phyloP scores from a whole-genome alignment of 1,139 yeast species.

The Zhuliangozyma blackwelliae region DNA sequence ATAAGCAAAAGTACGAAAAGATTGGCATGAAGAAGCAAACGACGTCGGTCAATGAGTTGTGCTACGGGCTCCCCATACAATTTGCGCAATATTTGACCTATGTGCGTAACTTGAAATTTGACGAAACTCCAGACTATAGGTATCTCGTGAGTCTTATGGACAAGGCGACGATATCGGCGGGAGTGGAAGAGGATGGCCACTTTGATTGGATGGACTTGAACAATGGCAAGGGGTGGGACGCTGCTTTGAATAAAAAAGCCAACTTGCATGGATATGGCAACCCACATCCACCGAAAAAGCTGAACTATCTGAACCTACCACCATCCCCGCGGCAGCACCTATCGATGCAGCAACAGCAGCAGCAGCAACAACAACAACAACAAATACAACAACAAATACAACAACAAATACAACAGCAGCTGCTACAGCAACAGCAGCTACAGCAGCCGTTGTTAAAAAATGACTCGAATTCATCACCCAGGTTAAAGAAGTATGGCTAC shows the following conservation, averaged over 20 bases:
- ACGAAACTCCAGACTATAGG: conserved; percentile 92
- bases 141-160: conserved; percentile 74
- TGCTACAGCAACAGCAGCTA: conserved; percentile 13
- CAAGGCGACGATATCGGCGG: conserved; percentile 65
- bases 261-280: conserved; percentile 89
- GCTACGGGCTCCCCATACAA: conserved; percentile 81
- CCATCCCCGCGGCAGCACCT: conserved; percentile 36
- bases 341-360: conserved; percentile 19
- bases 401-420: conserved; percentile 12
- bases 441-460: conserved; percentile 22
- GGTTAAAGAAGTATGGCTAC: conserved; percentile 16
- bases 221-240: conserved; percentile 91
- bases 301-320: conserved; percentile 48
- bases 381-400: conserved; percentile 13
- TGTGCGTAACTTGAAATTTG: conserved; percentile 81
- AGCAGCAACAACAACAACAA: conserved; percentile 11
- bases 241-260: conserved; percentile 75
- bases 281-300: conserved; percentile 51
- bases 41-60: conserved; percentile 71
- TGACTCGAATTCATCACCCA: conserved; percentile 3
- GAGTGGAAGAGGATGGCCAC: conserved; percentile 76
- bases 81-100: conserved; percentile 81
- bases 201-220: conserved; percentile 95
- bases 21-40: conserved; percentile 93
- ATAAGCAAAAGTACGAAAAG: conserved; percentile 93